Conservation (phyloP, 306 rosid species). For the Ochetophila trinervis region DNA sequence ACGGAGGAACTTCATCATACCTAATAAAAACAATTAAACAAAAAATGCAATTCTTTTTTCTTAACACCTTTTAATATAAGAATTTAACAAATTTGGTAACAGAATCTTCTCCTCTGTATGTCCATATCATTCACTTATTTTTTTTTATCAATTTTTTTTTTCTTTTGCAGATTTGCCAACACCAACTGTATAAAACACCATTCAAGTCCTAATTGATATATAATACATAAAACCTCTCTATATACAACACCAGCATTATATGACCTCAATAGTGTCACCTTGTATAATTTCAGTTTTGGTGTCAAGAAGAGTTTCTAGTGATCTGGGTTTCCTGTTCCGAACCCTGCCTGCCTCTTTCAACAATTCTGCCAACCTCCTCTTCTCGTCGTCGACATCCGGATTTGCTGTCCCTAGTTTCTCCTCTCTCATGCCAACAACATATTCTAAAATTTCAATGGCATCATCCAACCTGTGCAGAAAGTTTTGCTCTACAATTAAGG, state of each 20-base stretch:
- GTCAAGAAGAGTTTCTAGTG: slow-evolving; percentile 71
- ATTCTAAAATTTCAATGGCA: slow-evolving; percentile 73
- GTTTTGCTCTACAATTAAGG: not conserved
- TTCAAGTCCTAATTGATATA: slow-evolving; percentile 26
- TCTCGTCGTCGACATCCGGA: slow-evolving; percentile 80
- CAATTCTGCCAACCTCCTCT: slow-evolving; percentile 66
- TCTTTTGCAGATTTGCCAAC: slow-evolving; percentile 11
- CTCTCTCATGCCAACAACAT: slow-evolving; percentile 82
- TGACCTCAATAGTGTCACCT: slow-evolving; percentile 41
- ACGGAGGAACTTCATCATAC: slow-evolving; percentile 26
- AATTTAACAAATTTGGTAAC: slow-evolving; percentile 25
- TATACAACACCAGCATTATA: slow-evolving; percentile 35
- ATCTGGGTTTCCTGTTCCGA: slow-evolving; percentile 52
- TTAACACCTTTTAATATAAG: slow-evolving; percentile 16
- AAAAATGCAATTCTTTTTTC: slow-evolving; percentile 20
- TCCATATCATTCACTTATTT: slow-evolving; percentile 32
- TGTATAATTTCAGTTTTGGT: slow-evolving; percentile 29
- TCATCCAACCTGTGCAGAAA: slow-evolving; percentile 55
- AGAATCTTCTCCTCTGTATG: slow-evolving; percentile 33
- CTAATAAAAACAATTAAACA: slow-evolving; percentile 22
- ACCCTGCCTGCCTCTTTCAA: slow-evolving; percentile 75
- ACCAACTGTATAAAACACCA: slow-evolving; percentile 27
- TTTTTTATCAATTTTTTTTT: not conserved
- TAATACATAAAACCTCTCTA: slow-evolving; percentile 19
- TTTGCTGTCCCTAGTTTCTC: slow-evolving; percentile 85